Evolutionary conservation across 352 stramenopile genomes (phyloP).

Genomic region (Globisporangium rhizosaccharum): DNA sequence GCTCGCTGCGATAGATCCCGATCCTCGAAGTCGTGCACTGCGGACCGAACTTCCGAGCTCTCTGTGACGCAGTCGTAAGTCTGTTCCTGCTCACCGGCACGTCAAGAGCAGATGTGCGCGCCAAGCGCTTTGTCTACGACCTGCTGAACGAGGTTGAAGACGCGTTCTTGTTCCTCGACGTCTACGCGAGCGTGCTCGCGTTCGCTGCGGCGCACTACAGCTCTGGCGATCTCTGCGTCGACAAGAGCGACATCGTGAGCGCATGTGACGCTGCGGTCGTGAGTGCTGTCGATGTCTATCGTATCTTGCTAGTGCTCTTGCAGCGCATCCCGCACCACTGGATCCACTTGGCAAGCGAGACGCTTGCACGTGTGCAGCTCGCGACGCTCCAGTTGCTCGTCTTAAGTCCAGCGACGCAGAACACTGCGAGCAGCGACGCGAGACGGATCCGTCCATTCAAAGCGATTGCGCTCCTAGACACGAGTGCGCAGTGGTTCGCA

Average conservation of each 20-base stretch:
- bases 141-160: conserved; percentile 45
- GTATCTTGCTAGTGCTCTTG: conserved; percentile 36
- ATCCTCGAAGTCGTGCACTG: conserved; percentile 51
- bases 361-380: conserved; percentile 30
- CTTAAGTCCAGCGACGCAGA: conserved; percentile 21
- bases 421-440: conserved; percentile 19
- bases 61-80: conserved; percentile 22
- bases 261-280: conserved; percentile 4
- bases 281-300: conserved; percentile 31
- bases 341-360: conserved; percentile 48
- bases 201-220: conserved; percentile 26
- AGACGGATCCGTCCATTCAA: conserved; percentile 19
- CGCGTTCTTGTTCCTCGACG: conserved; percentile 33
- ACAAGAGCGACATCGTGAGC: conserved; percentile 15
- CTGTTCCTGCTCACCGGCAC: conserved; percentile 28
- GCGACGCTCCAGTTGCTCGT: conserved; percentile 42
- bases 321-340: conserved; percentile 33
- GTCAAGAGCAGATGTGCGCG: conserved; percentile 4
- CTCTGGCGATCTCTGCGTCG: conserved; percentile 21
- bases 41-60: conserved; percentile 22
- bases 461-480: conserved; percentile 28
- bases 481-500: conserved; percentile 34
- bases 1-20: conserved; percentile 29
- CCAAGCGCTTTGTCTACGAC: conserved; percentile 32
- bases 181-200: conserved; percentile 48